Percentiles rank a stretch among this genome's conserved stretches.
Evolutionary conservation across 2,329 filamentous ascomycete species (phyloP).

Genomic region (Calonectria pauciramosa): DNA sequence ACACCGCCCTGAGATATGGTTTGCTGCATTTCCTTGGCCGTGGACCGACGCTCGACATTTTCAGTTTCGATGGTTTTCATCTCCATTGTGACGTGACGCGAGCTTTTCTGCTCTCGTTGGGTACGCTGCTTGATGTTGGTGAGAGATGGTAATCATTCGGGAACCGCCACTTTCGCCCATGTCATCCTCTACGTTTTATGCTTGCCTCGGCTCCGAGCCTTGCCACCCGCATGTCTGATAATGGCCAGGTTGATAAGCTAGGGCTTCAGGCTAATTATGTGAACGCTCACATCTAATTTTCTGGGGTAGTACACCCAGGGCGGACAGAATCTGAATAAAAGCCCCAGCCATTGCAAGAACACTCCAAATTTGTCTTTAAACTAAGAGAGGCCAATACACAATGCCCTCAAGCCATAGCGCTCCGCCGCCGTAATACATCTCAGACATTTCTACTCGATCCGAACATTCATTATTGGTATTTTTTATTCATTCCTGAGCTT

Average conservation of each 20-base stretch:
- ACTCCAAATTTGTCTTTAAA: neutral
- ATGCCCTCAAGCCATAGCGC: no score
- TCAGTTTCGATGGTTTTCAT: conserved; percentile 26
- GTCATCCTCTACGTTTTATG: conserved; percentile 3
- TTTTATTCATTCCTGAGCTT: neutral
- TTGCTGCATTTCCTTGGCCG: conserved; percentile 14
- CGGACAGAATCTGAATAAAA: neutral
- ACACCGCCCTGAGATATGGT: conserved; percentile 17
- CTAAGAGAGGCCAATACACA: no score
- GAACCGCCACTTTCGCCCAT: neutral
- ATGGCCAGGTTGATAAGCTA: neutral
- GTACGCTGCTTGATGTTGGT: neutral
- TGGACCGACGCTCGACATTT: conserved; percentile 25
- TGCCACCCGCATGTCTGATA: neutral
- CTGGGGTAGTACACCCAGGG: neutral
- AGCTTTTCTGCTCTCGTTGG: neutral
- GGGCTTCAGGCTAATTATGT: neutral
- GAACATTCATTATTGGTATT: neutral
- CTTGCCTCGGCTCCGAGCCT: neutral
- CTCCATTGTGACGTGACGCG: conserved; percentile 1
- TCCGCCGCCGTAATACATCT: no score
- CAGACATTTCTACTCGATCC: no score
- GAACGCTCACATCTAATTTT: neutral
- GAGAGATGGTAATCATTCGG: neutral
- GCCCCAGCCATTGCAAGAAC: neutral